Base-by-base conservation (phyloP, 2,329 filamentous ascomycete species). In the Colletotrichum spaethianum region DNA sequence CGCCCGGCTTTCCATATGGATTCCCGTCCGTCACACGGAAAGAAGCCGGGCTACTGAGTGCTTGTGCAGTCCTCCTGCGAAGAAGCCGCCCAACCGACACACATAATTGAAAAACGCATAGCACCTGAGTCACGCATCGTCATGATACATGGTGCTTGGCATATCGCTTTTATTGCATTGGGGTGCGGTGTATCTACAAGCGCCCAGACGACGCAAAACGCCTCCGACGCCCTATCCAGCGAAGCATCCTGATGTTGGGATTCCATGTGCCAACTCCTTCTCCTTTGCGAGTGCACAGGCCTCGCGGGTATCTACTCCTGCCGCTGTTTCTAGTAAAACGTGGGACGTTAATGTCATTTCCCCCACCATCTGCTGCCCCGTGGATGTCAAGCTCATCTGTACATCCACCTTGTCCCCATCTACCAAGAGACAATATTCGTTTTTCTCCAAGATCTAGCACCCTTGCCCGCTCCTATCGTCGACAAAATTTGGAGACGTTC, bases 301-400 rank as follows among this genome's bases (percentile, higher is more conserved):
- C 67, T 70, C 67, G 52, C 65, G 75, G 75, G 74, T 76, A 76
- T 76, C 70, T 76, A 23, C 23, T 55, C 36, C 44, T 53, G n/a
- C 23, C 50, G 56, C 26, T 73, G 67, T 75, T 73, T 73, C 74
- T 72, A 69, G 64, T 67, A 75, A 76, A 75, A 75, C 56, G 69
- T 67, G 42, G 23, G 18, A 46, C 20, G 33, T 12, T 52, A 38
- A 53, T 28, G 28, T 44, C 42, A n/a, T 36, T 7, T 23, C 38
- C 23, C 5, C 11, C 33, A 28, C 9, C n/a, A 40, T 26, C 36
- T 55, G 28, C 4, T 55, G 28, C 6, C 36, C 5, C 55, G 11
- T 20, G 23, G 36, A 26, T 40, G n/a, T 28, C 55, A 23, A 26
- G 2, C 11, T 57, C 1, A 36, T 18, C 33, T 4, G 33, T 40